A percentile compares a stretch with the other conserved stretches of the same genome.
These are phyloP conservation scores for Pseudodiploospora longispora DNA, from an alignment of 2,329 filamentous ascomycete genomes.

Conservation along the genomic window DNA sequence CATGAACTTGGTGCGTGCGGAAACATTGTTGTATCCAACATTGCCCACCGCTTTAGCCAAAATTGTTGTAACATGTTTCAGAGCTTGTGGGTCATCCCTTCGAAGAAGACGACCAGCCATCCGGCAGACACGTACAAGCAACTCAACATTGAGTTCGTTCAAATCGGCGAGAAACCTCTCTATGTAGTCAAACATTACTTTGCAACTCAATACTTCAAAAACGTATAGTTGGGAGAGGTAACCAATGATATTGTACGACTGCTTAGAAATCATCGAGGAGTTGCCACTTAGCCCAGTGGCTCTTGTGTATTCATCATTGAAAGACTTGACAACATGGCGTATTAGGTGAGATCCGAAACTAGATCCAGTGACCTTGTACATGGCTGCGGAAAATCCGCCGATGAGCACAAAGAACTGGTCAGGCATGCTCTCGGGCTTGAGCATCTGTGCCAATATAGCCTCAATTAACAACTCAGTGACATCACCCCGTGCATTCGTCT, in stretches of 20 bases:
- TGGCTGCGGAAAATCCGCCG: constrained; percentile 78
- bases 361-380: constrained; percentile 80
- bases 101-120: constrained; percentile 75
- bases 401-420: constrained; percentile 89
- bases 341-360: constrained; percentile 86
- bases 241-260: constrained; percentile 64
- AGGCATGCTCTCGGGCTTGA: constrained; percentile 66
- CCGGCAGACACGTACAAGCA: constrained; percentile 76
- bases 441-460: constrained; percentile 69
- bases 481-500: constrained; percentile 75
- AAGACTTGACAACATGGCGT: constrained; percentile 66
- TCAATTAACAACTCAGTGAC: constrained; percentile 76
- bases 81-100: constrained; percentile 76
- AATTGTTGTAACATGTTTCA: constrained; percentile 81
- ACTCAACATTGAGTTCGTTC: constrained; percentile 79
- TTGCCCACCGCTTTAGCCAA: constrained; percentile 66
- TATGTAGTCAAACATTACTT: constrained; percentile 85
- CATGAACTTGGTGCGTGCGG: constrained; percentile 92
- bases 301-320: constrained; percentile 56
- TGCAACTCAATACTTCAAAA: constrained; percentile 77
- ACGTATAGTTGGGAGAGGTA: constrained; percentile 84
- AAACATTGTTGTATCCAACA: constrained; percentile 61
- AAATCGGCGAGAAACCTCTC: constrained; percentile 66
- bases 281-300: constrained; percentile 35
- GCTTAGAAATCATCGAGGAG: constrained; percentile 23